These are phyloP conservation scores for Aspergillus viridinutans DNA, from an alignment of 2,329 filamentous ascomycete species.

Conservation along the genomic window DNA sequence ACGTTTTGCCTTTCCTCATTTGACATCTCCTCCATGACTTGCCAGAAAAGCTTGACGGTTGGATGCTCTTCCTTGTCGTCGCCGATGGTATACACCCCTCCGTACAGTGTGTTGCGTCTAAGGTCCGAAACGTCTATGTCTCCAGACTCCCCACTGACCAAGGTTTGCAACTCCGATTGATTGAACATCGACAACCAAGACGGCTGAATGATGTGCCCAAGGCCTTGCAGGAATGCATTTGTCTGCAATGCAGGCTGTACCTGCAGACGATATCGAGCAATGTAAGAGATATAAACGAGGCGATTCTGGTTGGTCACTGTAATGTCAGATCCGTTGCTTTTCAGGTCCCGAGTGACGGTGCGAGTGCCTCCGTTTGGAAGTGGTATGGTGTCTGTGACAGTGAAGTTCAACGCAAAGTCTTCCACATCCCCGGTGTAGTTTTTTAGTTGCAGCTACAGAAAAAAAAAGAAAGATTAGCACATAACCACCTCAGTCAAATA, in stretches of 20 bases:
- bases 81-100: slow-evolving; percentile 84
- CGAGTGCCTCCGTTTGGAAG: slow-evolving; percentile 51
- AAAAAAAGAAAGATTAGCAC: background rate
- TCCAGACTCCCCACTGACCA: slow-evolving; percentile 81
- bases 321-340: slow-evolving; percentile 69
- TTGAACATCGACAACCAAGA: slow-evolving; percentile 99
- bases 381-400: slow-evolving; percentile 67
- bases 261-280: slow-evolving; percentile 81
- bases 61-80: slow-evolving; percentile 83
- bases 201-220: slow-evolving; percentile 83
- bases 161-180: slow-evolving; percentile 85
- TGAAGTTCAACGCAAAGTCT: slow-evolving; percentile 82
- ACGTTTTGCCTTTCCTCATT: slow-evolving; percentile 79
- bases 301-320: slow-evolving; percentile 88
- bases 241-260: slow-evolving; percentile 78
- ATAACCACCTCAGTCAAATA: background rate
- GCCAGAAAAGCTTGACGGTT: slow-evolving; percentile 84
- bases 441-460: slow-evolving; percentile 62
- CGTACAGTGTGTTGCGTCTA: slow-evolving; percentile 77
- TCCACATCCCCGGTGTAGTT: slow-evolving; percentile 78
- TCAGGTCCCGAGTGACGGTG: slow-evolving; percentile 69
- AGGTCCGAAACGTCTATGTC: slow-evolving; percentile 86
- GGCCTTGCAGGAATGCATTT: slow-evolving; percentile 77
- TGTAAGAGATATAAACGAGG: slow-evolving; percentile 88
- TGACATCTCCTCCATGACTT: slow-evolving; percentile 71